These are phyloP conservation scores for Aspergillus ruber DNA, from an alignment of 2,329 filamentous ascomycete species.

Conservation along the genomic window DNA sequence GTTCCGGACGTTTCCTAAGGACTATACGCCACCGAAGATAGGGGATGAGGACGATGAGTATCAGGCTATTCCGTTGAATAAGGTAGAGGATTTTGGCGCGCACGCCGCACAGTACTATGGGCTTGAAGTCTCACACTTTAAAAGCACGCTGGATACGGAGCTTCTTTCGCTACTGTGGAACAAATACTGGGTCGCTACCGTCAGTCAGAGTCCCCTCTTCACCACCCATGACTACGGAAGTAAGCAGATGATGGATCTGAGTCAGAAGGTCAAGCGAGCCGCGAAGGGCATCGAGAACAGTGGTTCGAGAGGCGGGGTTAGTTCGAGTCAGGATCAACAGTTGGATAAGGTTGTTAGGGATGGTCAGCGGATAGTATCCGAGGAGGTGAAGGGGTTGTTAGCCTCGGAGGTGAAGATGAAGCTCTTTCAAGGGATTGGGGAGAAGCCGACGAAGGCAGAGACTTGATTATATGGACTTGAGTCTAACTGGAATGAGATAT, in stretches of 20 bases:
- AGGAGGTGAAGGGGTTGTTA: constrained; percentile 45
- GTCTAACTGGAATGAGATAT: no score
- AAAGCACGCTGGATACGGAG: constrained; percentile 81
- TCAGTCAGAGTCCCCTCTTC: constrained; percentile 83
- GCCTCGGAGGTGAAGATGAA: constrained; percentile 48
- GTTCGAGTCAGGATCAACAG: constrained; percentile 37
- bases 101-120: constrained; percentile 87
- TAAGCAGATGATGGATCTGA: constrained; percentile 85
- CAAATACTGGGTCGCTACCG: constrained; percentile 91
- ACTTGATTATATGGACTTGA: constrained; percentile 5
- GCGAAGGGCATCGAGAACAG: constrained; percentile 37
- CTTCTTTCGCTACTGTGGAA: constrained; percentile 90
- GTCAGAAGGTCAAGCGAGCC: constrained; percentile 69
- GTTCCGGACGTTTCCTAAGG: constrained; percentile 81
- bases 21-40: constrained; percentile 55
- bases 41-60: constrained; percentile 42
- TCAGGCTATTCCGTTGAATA: constrained; percentile 70
- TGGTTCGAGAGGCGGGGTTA: constrained; percentile 21
- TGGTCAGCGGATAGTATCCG: constrained; percentile 52
- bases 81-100: constrained; percentile 92
- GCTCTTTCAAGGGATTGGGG: constrained; percentile 42
- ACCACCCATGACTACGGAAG: constrained; percentile 90
- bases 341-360: constrained; percentile 51
- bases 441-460: constrained; percentile 12
- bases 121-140: constrained; percentile 88